Evolutionary conservation across 176 grass and related monocot genomes (phyloP), one percentile per base, ranked within the genome.

Genomic region (Rhipidocladum racemiflorum): DNA sequence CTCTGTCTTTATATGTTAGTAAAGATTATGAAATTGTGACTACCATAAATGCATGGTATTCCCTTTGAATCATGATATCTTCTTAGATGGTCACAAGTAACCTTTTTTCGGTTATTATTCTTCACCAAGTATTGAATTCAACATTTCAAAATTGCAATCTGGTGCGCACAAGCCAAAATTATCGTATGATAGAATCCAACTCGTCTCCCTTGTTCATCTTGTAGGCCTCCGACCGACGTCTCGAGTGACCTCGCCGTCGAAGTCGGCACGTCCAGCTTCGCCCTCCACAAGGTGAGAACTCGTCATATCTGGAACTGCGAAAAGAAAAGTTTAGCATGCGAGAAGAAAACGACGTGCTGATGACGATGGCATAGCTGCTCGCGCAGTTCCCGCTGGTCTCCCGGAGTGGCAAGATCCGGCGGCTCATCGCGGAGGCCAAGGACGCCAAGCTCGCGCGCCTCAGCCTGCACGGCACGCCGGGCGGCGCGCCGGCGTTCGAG

Each of bases 301-400:
- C 25, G 0, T 81, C 11, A 2, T 62, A 5, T 55, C 49, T 77
- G 39, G 7, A 14, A 23, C 44, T 17, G 27, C 3, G 7, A 24
- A 45, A 61, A 1, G 3, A n/a, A 78, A 64, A 6, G 4, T 27
- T 75, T 56, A 9, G 8, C 16, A 25, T 21, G 35, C 14, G 25
- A 27, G 7, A 42, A 16, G 21, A 7, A 25, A 20, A 45, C 29
- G 62, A 70, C 40, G 80, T 66, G 72, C 78, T 91, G 55, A 91
- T 71, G 86, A 50, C 82, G 55, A 30, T n/a, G 86, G 59, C 90
- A 91, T 88, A 83, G 87, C 80, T 90, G 81, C 57, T 87, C 21
- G 74, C 86, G 81, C 90, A 97, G 95, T 97, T 97, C 88, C 95
- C 95, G 74, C 90, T 97, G 57, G 92, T 97, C 9, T 94, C 95